Conservation (phyloP, 2,329 filamentous ascomycete species). For the Fusarium sp. region DNA sequence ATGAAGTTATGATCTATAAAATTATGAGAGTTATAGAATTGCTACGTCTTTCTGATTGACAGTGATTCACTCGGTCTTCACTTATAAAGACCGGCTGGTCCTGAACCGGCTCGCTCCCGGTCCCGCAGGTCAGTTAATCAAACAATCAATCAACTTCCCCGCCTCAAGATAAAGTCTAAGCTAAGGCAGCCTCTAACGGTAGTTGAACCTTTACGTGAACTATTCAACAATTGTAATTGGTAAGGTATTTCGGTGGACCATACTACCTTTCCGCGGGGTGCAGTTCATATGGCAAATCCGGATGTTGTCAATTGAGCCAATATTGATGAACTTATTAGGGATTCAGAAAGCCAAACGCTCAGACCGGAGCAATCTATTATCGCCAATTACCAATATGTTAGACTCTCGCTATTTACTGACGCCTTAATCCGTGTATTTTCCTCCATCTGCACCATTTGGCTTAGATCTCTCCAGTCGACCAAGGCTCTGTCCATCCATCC, state of each 20-base stretch:
- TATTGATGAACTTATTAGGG: background rate
- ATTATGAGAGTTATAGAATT: background rate
- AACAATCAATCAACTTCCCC: conserved; percentile 22
- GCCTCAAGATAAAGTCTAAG: conserved; percentile 16
- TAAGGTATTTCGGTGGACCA: conserved; percentile 12
- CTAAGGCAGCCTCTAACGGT: conserved; percentile 3
- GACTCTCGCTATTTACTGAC: background rate
- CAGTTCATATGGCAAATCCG: conserved; percentile 27
- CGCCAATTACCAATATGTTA: background rate
- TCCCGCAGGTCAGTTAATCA: conserved; percentile 25
- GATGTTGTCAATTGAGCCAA: conserved; percentile 7
- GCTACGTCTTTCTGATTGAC: background rate
- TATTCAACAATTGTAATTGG: conserved; percentile 9
- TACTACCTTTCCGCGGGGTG: conserved; percentile 22
- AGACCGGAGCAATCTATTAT: background rate
- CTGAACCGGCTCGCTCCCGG: background rate
- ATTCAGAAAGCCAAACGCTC: background rate
- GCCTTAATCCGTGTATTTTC: conserved; percentile 39
- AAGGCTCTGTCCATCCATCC: conserved; percentile 42
- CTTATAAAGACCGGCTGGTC: conserved; percentile 8
- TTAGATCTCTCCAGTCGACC: conserved; percentile 28
- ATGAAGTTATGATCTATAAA: background rate
- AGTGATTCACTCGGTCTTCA: background rate
- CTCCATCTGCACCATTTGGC: conserved; percentile 10
- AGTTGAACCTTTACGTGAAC: conserved; percentile 3